Evolutionary conservation across 495 filamentous ascomycete genomes (phyloP), one percentile per base, ranked within the genome.

Genomic region (Opeltia flavorubescens): DNA sequence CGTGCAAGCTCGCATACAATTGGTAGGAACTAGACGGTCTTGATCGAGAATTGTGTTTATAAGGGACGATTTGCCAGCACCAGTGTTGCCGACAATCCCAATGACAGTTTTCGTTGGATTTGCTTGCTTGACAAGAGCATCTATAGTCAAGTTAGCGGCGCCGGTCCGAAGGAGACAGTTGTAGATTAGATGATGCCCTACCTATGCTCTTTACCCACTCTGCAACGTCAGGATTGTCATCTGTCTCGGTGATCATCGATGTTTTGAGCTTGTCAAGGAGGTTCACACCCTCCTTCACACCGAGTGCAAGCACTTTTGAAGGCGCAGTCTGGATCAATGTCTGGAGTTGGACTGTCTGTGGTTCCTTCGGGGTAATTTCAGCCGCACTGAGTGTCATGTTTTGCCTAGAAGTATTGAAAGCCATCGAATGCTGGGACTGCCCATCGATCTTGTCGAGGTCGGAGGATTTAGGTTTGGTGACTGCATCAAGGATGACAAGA

Each of bases 1-100:
- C 3, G 81, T 84, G 49, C 77, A 82, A 7, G 77, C 80, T 48
- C 76, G 62, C 73, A 76, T 77, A 51, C 72, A 75, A 44, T 74
- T 74, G 12, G 72, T 76, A 13, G 71, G 64, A 4, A 75, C 63
- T 20, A 74, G 56, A 0, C 62, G 60, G 41, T 75, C 67, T 31
- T 80, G 71, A 18, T 78, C 74, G 15, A 76, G 60, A 9, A 80
- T 56, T 1, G 73, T 74, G 54, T 78, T 80, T 47, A 81, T 80
- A 1, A 78, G 57, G 0, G 71, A 76, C 20, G 71, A 75, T 47
- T 81, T 81, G 1, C 77, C 77, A 18, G 69, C 67, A 0, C 77
- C 76, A 0, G 77, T 78, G 45, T 62, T 71, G 8, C 77, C 77
- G 5, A 77, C 68, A 13, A 81, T 72, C 18, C 74, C 74, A 25